Conservation (phyloP, 345 rosid genomes). For the Excoecaria cochinchinensis region DNA sequence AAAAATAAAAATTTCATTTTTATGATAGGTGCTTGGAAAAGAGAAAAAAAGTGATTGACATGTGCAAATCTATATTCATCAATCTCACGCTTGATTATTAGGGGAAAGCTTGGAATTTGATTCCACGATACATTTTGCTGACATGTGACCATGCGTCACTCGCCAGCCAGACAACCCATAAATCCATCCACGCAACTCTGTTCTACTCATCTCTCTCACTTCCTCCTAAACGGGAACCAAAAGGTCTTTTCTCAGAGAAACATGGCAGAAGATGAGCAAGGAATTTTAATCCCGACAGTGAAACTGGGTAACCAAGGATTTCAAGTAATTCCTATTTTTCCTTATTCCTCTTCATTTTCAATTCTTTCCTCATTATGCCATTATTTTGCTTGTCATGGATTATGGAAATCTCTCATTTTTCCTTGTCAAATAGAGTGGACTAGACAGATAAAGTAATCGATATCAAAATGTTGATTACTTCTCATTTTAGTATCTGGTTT, state of each 20-base stretch:
- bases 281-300: not conserved
- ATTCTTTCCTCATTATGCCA: not conserved
- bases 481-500: too few species aligned
- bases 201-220: not conserved
- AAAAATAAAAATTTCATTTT: too few species aligned
- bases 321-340: not conserved
- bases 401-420: not conserved
- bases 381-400: not conserved
- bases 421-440: too few species aligned
- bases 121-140: not conserved
- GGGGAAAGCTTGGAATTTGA: too few species aligned
- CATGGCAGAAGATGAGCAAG: not conserved
- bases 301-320: slow-evolving; percentile 5
- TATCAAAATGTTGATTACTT: too few species aligned
- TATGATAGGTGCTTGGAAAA: too few species aligned
- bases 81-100: too few species aligned
- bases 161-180: not conserved
- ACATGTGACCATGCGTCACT: not conserved
- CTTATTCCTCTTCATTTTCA: too few species aligned
- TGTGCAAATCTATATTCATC: too few species aligned
- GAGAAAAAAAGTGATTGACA: too few species aligned
- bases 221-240: not conserved
- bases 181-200: too few species aligned
- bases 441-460: too few species aligned
- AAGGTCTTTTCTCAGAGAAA: not conserved